Evolutionary conservation across 345 rosid species (phyloP).

Genomic region (Bruguiera gymnorhiza): DNA sequence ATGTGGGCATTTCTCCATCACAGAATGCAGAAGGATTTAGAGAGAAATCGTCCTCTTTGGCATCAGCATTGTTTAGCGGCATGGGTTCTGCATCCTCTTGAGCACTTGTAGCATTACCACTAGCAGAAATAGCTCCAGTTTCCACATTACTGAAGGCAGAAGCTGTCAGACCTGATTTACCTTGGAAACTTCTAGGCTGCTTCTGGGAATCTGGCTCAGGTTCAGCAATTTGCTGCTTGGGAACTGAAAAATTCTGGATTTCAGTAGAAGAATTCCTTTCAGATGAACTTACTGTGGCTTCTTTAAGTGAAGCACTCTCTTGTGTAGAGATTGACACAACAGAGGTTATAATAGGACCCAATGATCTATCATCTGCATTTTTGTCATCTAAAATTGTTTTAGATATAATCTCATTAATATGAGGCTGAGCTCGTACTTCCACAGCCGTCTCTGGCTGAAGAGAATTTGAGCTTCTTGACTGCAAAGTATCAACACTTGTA

Average conservation of each 20-base stretch:
- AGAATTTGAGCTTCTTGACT: slow-evolving; percentile 34
- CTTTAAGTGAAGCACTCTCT: slow-evolving; percentile 38
- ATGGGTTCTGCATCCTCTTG: slow-evolving; percentile 28
- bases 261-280: slow-evolving; percentile 33
- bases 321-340: slow-evolving; percentile 37
- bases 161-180: slow-evolving; percentile 27
- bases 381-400: slow-evolving; percentile 19
- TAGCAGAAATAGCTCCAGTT: slow-evolving; percentile 36
- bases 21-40: slow-evolving; percentile 18
- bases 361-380: slow-evolving; percentile 35
- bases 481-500: slow-evolving; percentile 30
- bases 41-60: slow-evolving; percentile 24
- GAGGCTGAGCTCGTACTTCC: slow-evolving; percentile 35
- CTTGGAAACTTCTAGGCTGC: slow-evolving; percentile 20
- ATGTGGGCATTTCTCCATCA: slow-evolving; percentile 28
- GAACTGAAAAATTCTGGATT: slow-evolving; percentile 27
- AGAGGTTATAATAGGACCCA: slow-evolving; percentile 28
- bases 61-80: slow-evolving; percentile 37
- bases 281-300: slow-evolving; percentile 12
- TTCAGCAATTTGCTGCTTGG: slow-evolving; percentile 36
- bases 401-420: slow-evolving; percentile 26
- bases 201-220: slow-evolving; percentile 35
- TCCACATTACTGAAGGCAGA: slow-evolving; percentile 38
- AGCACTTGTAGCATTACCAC: slow-evolving; percentile 29
- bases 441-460: slow-evolving; percentile 32